Conservation (phyloP, 73 alveolate species). For the Paramecium biaurelia region DNA sequence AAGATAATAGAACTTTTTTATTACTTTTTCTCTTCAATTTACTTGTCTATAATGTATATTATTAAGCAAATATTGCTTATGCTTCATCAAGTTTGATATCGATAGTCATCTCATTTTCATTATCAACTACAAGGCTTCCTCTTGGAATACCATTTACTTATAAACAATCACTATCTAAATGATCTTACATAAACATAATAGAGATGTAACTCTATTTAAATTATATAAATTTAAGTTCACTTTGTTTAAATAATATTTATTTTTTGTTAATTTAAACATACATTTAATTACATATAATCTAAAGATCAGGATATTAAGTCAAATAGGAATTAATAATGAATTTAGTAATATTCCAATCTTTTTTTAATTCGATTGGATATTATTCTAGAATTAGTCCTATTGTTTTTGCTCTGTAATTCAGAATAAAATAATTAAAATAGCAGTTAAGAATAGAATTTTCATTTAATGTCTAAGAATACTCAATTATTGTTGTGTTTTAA, state of each 20-base stretch:
- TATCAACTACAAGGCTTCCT: not conserved
- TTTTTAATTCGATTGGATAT: not conserved
- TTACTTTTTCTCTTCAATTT: not conserved
- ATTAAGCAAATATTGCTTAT: not conserved
- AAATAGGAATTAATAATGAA: not conserved
- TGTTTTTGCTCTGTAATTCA: not conserved
- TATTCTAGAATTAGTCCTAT: not conserved
- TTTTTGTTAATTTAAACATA: not conserved
- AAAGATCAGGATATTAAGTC: not conserved
- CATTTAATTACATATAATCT: not conserved
- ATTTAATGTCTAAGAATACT: not conserved
- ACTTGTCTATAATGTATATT: not conserved
- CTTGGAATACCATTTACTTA: not conserved
- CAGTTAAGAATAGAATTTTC: not conserved
- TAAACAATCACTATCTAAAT: not conserved
- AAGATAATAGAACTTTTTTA: not conserved
- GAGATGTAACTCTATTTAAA: not conserved
- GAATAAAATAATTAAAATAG: not conserved
- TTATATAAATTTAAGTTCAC: not conserved
- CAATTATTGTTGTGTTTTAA: not conserved
- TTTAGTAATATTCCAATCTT: not conserved
- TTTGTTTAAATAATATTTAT: not conserved
- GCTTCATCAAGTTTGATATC: not conserved
- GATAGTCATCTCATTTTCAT: not conserved
- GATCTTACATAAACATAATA: not conserved